Percentiles rank a stretch among this genome's conserved stretches.
phyloP scores from a whole-genome alignment of 2,329 filamentous ascomycete genomes.

The Daldinia eschscholtzii region DNA sequence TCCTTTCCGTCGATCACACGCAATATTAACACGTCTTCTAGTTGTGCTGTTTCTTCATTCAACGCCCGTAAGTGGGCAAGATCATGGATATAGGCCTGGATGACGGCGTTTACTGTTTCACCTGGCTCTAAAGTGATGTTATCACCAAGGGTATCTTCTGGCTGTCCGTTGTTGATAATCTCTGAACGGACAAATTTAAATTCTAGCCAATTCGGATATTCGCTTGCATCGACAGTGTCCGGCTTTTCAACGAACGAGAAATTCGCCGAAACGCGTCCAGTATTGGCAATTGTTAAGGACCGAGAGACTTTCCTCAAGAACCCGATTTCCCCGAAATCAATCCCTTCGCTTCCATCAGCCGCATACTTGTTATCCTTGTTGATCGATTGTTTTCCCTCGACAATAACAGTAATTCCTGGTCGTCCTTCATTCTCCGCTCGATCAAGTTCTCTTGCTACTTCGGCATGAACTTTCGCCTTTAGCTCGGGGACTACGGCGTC shows the following conservation, averaged over 20 bases:
- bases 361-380: conserved; percentile 55
- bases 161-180: conserved; percentile 29
- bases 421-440: conserved; percentile 91
- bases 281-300: conserved; percentile 89
- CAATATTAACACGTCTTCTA: conserved; percentile 91
- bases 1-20: conserved; percentile 87
- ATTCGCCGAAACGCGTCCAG: conserved; percentile 82
- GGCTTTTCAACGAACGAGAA: conserved; percentile 85
- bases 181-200: conserved; percentile 43
- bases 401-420: conserved; percentile 83
- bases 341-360: conserved; percentile 64
- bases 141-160: conserved; percentile 54
- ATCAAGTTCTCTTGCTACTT: conserved; percentile 89
- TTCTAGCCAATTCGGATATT: conserved; percentile 47
- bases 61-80: conserved; percentile 74
- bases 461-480: conserved; percentile 85
- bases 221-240: conserved; percentile 56
- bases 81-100: conserved; percentile 76
- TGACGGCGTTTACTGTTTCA: conserved; percentile 78
- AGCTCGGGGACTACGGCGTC: conserved; percentile 87
- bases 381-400: conserved; percentile 69
- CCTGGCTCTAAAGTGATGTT: conserved; percentile 83
- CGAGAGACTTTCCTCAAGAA: conserved; percentile 76
- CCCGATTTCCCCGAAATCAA: conserved; percentile 83
- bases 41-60: conserved; percentile 72